These are phyloP conservation scores for Nannochloris sp. DNA, from an alignment of 139 green algal species.

Conservation along the genomic window DNA sequence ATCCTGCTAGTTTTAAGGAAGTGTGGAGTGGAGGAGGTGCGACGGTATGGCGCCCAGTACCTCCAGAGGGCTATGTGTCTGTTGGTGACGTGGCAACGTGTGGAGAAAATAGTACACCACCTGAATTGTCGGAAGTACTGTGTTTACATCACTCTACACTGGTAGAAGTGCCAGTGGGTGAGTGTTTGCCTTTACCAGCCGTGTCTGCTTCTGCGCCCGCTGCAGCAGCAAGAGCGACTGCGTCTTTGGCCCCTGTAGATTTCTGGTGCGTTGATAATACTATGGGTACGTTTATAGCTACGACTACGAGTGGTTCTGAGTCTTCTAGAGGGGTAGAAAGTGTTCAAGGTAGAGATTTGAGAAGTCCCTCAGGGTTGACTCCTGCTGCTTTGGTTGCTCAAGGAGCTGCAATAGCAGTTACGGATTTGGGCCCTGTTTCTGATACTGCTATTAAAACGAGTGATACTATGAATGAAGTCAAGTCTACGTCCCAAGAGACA, in stretches of 20 bases:
- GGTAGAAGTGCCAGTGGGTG: conserved; percentile 45
- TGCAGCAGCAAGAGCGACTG: background rate
- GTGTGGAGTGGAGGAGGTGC: conserved; percentile 35
- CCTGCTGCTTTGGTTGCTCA: conserved; percentile 45
- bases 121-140: background rate
- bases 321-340: background rate
- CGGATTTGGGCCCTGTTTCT: too few species aligned
- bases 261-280: conserved; percentile 66
- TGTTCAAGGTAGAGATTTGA: conserved; percentile 39
- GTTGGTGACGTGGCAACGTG: conserved; percentile 71
- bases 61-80: conserved; percentile 64
- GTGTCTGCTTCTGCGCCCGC: conserved; percentile 2
- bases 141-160: conserved; percentile 6
- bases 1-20: conserved; percentile 41
- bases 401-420: too few species aligned
- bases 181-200: conserved; percentile 47
- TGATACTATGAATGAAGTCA: too few species aligned
- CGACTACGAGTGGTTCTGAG: too few species aligned
- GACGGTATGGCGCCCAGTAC: conserved; percentile 54
- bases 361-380: conserved; percentile 53
- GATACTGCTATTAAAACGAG: too few species aligned
- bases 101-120: too few species aligned
- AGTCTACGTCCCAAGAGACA: too few species aligned
- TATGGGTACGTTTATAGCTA: conserved; percentile 49
- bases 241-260: conserved; percentile 14